These are phyloP conservation scores for Pythium aquatile DNA, from an alignment of 352 stramenopile species.

Conservation along the genomic window DNA sequence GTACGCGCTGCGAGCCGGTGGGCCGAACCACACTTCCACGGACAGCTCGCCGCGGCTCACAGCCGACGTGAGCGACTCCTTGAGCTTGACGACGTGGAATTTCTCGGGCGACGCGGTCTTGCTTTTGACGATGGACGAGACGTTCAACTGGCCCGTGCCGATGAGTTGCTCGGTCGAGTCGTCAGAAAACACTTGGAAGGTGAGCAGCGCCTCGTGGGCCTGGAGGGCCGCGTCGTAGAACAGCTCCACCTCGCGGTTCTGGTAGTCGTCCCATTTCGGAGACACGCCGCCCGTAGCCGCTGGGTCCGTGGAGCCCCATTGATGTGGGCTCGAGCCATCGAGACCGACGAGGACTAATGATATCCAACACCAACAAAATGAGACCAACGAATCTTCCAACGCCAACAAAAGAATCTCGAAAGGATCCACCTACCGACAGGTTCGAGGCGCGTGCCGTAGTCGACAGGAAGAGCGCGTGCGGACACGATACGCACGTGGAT, in stretches of 20 bases:
- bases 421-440: conserved; percentile 49
- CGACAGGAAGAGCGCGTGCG: conserved; percentile 55
- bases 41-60: conserved; percentile 59
- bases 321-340: conserved; percentile 60
- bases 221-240: conserved; percentile 64
- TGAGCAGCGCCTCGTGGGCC: conserved; percentile 48
- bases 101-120: conserved; percentile 37
- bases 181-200: conserved; percentile 69
- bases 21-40: conserved; percentile 72
- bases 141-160: conserved; percentile 62
- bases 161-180: conserved; percentile 75
- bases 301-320: conserved; percentile 63
- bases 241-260: conserved; percentile 82
- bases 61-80: conserved; percentile 37
- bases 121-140: conserved; percentile 37
- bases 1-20: conserved; percentile 75
- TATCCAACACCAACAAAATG: conserved; percentile 5
- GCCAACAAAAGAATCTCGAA: neutral
- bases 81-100: conserved; percentile 45
- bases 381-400: conserved; percentile 10
- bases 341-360: conserved; percentile 64
- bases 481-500: conserved; percentile 71
- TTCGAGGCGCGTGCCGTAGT: conserved; percentile 81
- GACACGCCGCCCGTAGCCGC: conserved; percentile 55
- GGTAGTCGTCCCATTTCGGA: conserved; percentile 62